A percentile compares a stretch with the other conserved stretches of the same genome.
These are phyloP conservation scores for Lagenidium giganteum DNA, from an alignment of 352 stramenopile species.

Conservation along the genomic window DNA sequence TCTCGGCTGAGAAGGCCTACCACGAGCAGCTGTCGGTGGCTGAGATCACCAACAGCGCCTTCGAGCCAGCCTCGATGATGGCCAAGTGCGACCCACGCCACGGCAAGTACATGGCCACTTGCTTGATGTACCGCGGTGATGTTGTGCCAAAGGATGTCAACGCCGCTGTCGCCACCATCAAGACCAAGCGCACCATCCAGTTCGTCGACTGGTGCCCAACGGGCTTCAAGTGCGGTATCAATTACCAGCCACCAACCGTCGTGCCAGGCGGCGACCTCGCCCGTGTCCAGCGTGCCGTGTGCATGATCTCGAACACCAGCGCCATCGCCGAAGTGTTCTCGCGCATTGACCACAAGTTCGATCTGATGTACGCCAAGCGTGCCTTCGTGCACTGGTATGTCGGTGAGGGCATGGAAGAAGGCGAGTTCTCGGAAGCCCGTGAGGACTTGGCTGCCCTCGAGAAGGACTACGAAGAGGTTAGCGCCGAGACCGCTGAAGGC, in stretches of 20 bases:
- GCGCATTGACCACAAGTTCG: slow-evolving; percentile 99
- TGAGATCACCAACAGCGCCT: slow-evolving; percentile 96
- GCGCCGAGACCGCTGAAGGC: slow-evolving; percentile 94
- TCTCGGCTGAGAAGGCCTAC: slow-evolving; percentile 94
- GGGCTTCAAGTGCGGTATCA: slow-evolving; percentile 97
- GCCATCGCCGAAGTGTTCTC: slow-evolving; percentile 96
- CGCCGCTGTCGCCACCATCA: slow-evolving; percentile 94
- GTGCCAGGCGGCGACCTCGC: slow-evolving; percentile 94
- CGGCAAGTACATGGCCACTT: slow-evolving; percentile 97
- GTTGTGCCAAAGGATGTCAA: slow-evolving; percentile 92
- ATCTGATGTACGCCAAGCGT: slow-evolving; percentile 98
- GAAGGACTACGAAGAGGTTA: slow-evolving; percentile 99
- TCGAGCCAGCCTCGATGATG: slow-evolving; percentile 96
- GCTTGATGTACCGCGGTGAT: slow-evolving; percentile 94
- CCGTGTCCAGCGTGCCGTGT: slow-evolving; percentile 94
- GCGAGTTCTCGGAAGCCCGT: slow-evolving; percentile 97
- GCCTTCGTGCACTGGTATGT: slow-evolving; percentile 99
- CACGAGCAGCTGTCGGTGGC: slow-evolving; percentile 93
- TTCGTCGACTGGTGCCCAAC: slow-evolving; percentile 97
- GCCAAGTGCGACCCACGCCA: slow-evolving; percentile 97
- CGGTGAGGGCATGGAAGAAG: slow-evolving; percentile 98
- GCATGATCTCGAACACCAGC: slow-evolving; percentile 98
- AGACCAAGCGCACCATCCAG: slow-evolving; percentile 97
- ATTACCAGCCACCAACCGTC: slow-evolving; percentile 94
- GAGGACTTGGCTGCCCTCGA: slow-evolving; percentile 96